Evolutionary conservation across 306 rosid species (phyloP).

Genomic region (Adenanthera pavonina): DNA sequence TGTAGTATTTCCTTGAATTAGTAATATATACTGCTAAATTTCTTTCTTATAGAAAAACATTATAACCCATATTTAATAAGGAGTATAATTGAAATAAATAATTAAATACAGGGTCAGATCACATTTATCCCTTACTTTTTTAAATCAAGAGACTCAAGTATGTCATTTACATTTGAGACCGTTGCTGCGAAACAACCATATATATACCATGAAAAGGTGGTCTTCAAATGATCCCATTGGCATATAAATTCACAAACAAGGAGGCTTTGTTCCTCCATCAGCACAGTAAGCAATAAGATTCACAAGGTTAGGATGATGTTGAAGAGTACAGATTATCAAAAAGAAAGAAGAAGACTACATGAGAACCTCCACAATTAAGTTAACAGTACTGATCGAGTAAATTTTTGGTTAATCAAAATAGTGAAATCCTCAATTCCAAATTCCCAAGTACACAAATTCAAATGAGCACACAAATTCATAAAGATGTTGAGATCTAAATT

Average conservation of each 20-base stretch:
- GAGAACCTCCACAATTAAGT: slow-evolving; percentile 71
- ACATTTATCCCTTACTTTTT: no score
- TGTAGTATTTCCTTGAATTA: no score
- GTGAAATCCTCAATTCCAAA: slow-evolving; percentile 22
- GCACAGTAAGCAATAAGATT: slow-evolving; percentile 89
- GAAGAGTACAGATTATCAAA: no score
- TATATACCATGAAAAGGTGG: slow-evolving; percentile 73
- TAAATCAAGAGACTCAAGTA: background rate
- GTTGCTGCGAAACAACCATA: background rate
- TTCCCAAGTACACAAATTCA: slow-evolving; percentile 10
- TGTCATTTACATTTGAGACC: no score
- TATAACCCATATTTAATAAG: no score
- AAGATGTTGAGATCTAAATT: slow-evolving; percentile 45
- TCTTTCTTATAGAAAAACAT: no score
- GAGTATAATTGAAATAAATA: no score
- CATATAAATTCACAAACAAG: slow-evolving; percentile 85
- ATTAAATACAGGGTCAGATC: no score
- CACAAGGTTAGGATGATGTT: slow-evolving; percentile 77
- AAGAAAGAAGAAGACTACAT: slow-evolving; percentile 64
- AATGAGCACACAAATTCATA: slow-evolving; percentile 37
- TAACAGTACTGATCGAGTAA: background rate
- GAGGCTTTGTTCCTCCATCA: slow-evolving; percentile 90
- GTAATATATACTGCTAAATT: no score
- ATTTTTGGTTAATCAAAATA: slow-evolving; percentile 15
- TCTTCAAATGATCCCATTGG: slow-evolving; percentile 77